Conservation (phyloP, 2,329 filamentous ascomycete species). For the Talaromyces sp. region DNA sequence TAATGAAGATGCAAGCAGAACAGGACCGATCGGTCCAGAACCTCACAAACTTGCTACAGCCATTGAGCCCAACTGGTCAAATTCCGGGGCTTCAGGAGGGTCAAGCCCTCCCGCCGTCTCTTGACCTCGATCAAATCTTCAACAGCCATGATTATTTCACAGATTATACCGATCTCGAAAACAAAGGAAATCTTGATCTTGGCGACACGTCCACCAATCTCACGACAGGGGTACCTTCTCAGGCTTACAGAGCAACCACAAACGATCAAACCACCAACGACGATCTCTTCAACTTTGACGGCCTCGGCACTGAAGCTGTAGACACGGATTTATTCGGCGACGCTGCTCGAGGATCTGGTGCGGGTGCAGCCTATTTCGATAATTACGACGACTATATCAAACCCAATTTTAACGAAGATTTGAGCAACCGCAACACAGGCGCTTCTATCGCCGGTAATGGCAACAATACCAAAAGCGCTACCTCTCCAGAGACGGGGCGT, state of each 20-base stretch:
- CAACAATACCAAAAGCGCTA: constrained; percentile 17
- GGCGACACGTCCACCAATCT: constrained; percentile 1
- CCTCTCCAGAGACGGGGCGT: constrained; percentile 28
- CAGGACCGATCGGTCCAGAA: constrained; percentile 74
- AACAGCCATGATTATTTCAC: constrained; percentile 55
- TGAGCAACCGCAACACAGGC: constrained; percentile 19
- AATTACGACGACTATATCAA: constrained; percentile 30
- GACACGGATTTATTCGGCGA: constrained; percentile 30
- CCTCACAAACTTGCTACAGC: constrained; percentile 69
- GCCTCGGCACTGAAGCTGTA: constrained; percentile 29
- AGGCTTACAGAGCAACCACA: constrained; percentile 20
- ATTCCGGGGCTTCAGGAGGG: constrained; percentile 63
- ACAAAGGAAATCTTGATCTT: constrained; percentile 19
- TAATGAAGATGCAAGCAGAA: constrained; percentile 73
- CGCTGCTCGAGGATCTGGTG: constrained; percentile 19
- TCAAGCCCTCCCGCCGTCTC: constrained; percentile 41
- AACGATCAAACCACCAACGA: constrained; percentile 20
- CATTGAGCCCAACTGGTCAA: constrained; percentile 72
- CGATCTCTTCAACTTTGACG: constrained; percentile 43
- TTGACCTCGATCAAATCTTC: constrained; percentile 58
- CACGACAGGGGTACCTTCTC: constrained; percentile 22
- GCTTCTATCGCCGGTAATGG: constrained; percentile 14
- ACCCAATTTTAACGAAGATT: constrained; percentile 20
- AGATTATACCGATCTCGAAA: constrained; percentile 34
- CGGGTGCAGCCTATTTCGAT: constrained; percentile 31